Conservation (phyloP, 139 green algal species). For the Marvania coccoides region DNA sequence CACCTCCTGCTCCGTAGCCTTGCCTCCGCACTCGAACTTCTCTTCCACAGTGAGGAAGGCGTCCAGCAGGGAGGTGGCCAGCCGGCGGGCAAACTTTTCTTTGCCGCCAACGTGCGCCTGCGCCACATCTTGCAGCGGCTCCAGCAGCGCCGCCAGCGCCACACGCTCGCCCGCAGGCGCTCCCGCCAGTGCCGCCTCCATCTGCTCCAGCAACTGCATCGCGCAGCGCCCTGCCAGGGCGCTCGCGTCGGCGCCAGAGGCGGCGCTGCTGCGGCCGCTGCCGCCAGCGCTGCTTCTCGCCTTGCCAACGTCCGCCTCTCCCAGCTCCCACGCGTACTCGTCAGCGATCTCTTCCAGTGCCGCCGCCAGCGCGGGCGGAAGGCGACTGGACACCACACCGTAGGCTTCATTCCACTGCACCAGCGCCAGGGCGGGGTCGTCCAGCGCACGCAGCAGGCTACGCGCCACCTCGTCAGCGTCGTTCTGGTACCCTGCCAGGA, state of each 20-base stretch:
- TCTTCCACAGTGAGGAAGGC: slow-evolving; percentile 59
- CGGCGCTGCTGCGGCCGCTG: not conserved
- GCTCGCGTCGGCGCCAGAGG: not conserved
- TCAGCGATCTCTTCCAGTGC: slow-evolving; percentile 38
- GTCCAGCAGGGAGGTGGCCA: slow-evolving; percentile 64
- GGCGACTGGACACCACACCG: slow-evolving; percentile 55
- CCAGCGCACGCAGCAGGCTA: slow-evolving; percentile 62
- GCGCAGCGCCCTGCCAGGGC: slow-evolving; percentile 2
- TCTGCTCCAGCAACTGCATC: slow-evolving; percentile 22
- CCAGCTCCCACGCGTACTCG: slow-evolving; percentile 39
- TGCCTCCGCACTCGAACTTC: slow-evolving; percentile 29
- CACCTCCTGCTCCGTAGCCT: slow-evolving; percentile 77
- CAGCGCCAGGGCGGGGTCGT: slow-evolving; percentile 67
- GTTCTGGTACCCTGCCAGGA: slow-evolving; percentile 68
- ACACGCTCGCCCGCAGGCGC: slow-evolving; percentile 17
- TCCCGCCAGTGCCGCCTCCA: slow-evolving; percentile 23
- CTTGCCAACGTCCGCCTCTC: not conserved
- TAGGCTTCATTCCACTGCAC: slow-evolving; percentile 77
- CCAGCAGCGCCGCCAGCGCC: slow-evolving; percentile 37
- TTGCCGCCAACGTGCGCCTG: slow-evolving; percentile 51
- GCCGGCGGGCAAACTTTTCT: slow-evolving; percentile 39
- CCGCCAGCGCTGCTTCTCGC: slow-evolving; percentile 2
- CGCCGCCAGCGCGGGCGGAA: slow-evolving; percentile 39
- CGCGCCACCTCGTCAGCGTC: slow-evolving; percentile 46
- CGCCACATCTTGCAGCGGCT: slow-evolving; percentile 58